Percentiles rank a stretch among this genome's conserved stretches.
Evolutionary conservation across 352 stramenopile genomes (phyloP).

Genomic region (Pythium coloratum): DNA sequence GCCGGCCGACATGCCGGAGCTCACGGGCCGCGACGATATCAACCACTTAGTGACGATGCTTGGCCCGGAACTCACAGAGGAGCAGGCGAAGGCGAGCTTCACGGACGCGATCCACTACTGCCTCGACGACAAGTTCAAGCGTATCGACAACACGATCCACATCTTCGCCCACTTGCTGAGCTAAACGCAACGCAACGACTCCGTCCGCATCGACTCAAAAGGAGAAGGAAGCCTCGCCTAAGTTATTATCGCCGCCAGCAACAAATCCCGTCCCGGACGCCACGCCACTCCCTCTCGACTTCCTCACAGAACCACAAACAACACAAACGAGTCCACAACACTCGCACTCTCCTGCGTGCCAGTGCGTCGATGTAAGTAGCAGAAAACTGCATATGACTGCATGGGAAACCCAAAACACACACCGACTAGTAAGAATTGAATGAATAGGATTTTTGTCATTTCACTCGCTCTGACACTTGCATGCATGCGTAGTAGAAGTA

Average conservation of each 20-base stretch:
- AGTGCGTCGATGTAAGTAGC: constrained; percentile 1
- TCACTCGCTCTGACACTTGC: no score
- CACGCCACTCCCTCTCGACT: not conserved
- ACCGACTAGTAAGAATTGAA: not conserved
- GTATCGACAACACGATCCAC: constrained; percentile 88
- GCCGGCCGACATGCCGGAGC: constrained; percentile 83
- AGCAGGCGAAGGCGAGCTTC: constrained; percentile 66
- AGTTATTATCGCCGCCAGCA: constrained; percentile 24
- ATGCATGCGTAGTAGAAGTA: no score
- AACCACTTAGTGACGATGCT: constrained; percentile 84
- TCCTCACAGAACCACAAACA: not conserved
- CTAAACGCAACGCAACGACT: constrained; percentile 14
- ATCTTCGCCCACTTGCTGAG: constrained; percentile 58
- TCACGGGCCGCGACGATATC: constrained; percentile 80
- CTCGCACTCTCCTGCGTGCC: not conserved
- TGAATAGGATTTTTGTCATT: not conserved
- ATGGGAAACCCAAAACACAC: not conserved
- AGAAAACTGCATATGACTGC: not conserved
- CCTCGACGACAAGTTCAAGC: constrained; percentile 84
- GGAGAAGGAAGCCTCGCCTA: constrained; percentile 5
- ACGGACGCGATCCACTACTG: constrained; percentile 82
- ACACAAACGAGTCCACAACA: not conserved
- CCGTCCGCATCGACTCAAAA: not conserved
- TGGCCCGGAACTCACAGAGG: constrained; percentile 66
- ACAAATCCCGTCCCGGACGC: not conserved